These are phyloP conservation scores for Psilocybe cyanescens DNA, from an alignment of 768 basidiomycete species.

Conservation along the genomic window DNA sequence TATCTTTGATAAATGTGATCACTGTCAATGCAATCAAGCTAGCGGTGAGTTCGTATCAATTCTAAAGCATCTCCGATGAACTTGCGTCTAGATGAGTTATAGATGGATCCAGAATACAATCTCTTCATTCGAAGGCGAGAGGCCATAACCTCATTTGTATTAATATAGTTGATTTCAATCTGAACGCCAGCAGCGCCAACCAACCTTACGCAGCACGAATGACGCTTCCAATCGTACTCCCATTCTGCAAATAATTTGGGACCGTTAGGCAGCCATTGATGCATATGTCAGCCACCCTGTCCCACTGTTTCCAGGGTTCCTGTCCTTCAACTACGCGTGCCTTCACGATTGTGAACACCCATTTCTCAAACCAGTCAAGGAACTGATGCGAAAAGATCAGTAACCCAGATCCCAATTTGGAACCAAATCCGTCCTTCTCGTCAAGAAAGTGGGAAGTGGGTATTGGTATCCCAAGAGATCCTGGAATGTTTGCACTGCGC, in stretches of 20 bases:
- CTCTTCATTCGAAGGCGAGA: too few species aligned
- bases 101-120: too few species aligned
- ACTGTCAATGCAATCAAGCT: too few species aligned
- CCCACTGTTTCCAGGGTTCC: slow-evolving; percentile 62
- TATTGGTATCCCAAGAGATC: slow-evolving; percentile 9
- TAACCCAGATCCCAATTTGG: slow-evolving; percentile 20
- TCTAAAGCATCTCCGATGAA: too few species aligned
- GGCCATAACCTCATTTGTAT: too few species aligned
- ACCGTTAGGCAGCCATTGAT: not conserved
- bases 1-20: too few species aligned
- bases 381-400: slow-evolving; percentile 10
- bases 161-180: too few species aligned
- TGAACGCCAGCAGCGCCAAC: too few species aligned
- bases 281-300: slow-evolving; percentile 30
- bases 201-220: not conserved
- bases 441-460: slow-evolving; percentile 26
- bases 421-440: slow-evolving; percentile 11
- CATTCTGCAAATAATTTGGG: too few species aligned
- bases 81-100: too few species aligned
- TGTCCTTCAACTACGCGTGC: slow-evolving; percentile 54
- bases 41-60: too few species aligned
- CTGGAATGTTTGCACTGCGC: slow-evolving; percentile 12
- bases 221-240: slow-evolving; percentile 10
- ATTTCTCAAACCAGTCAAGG: slow-evolving; percentile 40
- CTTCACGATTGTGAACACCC: slow-evolving; percentile 35